phyloP scores from a whole-genome alignment of 345 rosid genomes.

The Citrus hindsii region DNA sequence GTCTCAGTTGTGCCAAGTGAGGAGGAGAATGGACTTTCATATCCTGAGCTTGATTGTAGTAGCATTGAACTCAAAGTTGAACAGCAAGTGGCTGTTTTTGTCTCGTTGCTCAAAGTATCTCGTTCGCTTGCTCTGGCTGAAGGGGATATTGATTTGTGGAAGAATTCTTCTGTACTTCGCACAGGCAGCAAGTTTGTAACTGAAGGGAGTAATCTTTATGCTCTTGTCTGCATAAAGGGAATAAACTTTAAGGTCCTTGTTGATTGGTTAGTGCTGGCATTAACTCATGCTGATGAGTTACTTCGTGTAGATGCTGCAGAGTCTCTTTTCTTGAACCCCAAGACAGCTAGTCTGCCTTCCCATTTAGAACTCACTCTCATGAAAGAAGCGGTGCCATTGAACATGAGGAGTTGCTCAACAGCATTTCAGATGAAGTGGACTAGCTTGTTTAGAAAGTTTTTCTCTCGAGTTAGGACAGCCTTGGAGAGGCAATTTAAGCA shows the following conservation, averaged over 20 bases:
- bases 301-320: constrained; percentile 98
- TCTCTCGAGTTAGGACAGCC: constrained; percentile 82
- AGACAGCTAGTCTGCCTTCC: constrained; percentile 83
- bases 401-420: constrained; percentile 93
- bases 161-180: constrained; percentile 14
- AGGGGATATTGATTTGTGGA: constrained; percentile 74
- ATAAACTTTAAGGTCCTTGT: constrained; percentile 63
- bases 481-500: constrained; percentile 88
- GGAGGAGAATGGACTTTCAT: constrained; percentile 40
- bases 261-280: constrained; percentile 81
- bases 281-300: constrained; percentile 85
- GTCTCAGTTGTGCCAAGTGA: constrained; percentile 53
- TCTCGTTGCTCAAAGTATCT: constrained; percentile 84
- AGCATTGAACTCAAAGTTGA: constrained; percentile 50
- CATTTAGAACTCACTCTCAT: constrained; percentile 72
- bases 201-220: constrained; percentile 36
- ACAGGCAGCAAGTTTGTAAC: constrained; percentile 14
- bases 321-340: constrained; percentile 87
- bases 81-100: constrained; percentile 75
- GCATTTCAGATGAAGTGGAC: constrained; percentile 99
- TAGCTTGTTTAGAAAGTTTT: constrained; percentile 88
- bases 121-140: constrained; percentile 86
- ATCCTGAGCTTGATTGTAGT: constrained; percentile 31
- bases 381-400: constrained; percentile 81
- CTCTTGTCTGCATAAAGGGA: constrained; percentile 66